These are phyloP conservation scores for Neurospora intermedia DNA, from an alignment of 495 filamentous ascomycete species.

Conservation along the genomic window DNA sequence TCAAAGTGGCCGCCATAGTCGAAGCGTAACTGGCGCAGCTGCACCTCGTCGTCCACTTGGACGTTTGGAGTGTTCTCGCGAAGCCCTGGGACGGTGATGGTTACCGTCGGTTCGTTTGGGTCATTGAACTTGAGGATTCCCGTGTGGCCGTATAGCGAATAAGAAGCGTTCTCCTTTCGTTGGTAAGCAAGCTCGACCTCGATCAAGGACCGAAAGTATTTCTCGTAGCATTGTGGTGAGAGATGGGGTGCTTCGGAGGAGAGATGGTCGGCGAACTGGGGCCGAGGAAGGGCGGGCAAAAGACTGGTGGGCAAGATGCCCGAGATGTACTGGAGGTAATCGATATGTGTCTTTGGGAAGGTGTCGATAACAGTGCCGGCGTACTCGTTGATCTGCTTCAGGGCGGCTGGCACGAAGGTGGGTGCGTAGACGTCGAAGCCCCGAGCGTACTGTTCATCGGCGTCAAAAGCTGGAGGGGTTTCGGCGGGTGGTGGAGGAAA, in stretches of 20 bases:
- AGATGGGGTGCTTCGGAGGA: background rate
- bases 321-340: background rate
- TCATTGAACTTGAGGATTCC: background rate
- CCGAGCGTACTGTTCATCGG: constrained; percentile 1
- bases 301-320: background rate
- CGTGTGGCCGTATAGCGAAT: constrained; percentile 13
- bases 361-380: constrained; percentile 9
- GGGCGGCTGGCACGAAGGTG: constrained; percentile 21
- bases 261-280: background rate
- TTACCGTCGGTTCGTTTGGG: constrained; percentile 1
- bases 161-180: constrained; percentile 12
- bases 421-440: constrained; percentile 25
- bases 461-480: background rate
- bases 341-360: constrained; percentile 1
- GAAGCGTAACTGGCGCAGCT: constrained; percentile 29
- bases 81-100: constrained; percentile 28
- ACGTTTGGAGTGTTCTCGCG: constrained; percentile 32
- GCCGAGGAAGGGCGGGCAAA: background rate
- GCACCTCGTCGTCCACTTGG: constrained; percentile 32
- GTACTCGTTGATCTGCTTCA: constrained; percentile 18
- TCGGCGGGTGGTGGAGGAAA: background rate
- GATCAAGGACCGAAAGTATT: constrained; percentile 12
- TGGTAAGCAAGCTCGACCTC: constrained; percentile 12
- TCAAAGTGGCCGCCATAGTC: constrained; percentile 5
- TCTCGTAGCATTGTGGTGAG: constrained; percentile 8